Percentiles rank a stretch among this genome's conserved stretches.
phyloP scores from a whole-genome alignment of 2,329 filamentous ascomycete species.

The Fusarium mexicanum region DNA sequence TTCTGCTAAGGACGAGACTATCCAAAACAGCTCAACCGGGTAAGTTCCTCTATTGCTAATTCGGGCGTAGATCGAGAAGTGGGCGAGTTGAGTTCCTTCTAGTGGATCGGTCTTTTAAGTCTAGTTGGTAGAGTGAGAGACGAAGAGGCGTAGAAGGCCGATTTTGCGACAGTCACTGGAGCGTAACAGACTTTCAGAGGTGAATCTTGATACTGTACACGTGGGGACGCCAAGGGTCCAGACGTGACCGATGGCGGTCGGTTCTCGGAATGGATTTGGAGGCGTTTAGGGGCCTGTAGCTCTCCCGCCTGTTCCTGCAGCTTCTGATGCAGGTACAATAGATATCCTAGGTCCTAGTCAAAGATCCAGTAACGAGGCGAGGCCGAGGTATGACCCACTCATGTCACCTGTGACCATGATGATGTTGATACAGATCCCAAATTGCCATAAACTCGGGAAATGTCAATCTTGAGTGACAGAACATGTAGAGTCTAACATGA shows the following conservation, averaged over 20 bases:
- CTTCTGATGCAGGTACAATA: conserved; percentile 16
- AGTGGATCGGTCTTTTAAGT: not conserved
- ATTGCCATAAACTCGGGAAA: not conserved
- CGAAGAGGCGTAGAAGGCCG: not conserved
- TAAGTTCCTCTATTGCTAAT: not conserved
- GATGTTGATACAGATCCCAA: not conserved
- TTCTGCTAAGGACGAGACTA: conserved; percentile 10
- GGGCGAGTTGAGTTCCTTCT: not conserved
- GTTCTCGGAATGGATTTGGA: conserved; percentile 4
- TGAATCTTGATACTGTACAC: conserved; percentile 7
- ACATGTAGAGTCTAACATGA: not conserved
- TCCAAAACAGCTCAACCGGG: not conserved
- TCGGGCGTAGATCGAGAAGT: not conserved
- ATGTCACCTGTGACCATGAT: not conserved
- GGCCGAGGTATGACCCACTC: not conserved
- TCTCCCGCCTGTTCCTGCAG: conserved; percentile 21
- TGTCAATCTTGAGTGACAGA: not conserved
- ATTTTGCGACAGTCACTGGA: conserved; percentile 2
- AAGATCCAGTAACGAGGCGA: not conserved
- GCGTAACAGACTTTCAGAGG: not conserved
- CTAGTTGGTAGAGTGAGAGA: not conserved
- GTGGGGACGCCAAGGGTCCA: conserved; percentile 27
- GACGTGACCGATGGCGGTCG: conserved; percentile 22
- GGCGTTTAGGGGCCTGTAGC: conserved; percentile 11
- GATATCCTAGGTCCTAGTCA: not conserved